Conservation (phyloP, 2,329 filamentous ascomycete genomes). For the Talaromyces islandicus region DNA sequence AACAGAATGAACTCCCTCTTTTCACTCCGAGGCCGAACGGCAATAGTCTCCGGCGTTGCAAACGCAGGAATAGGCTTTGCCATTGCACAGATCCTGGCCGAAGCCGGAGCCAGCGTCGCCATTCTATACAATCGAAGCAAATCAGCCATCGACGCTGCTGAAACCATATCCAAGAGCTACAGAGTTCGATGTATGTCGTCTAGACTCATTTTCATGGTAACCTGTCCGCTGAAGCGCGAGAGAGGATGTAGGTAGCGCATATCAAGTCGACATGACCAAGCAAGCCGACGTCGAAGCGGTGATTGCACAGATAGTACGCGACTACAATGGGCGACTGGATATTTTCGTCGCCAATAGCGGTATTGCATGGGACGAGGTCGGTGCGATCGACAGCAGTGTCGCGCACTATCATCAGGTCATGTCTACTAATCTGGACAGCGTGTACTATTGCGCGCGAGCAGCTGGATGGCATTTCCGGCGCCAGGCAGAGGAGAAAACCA, state of each 20-base stretch:
- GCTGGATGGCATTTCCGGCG: neutral
- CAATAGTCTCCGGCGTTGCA: slow-evolving; percentile 3
- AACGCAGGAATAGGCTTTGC: slow-evolving; percentile 3
- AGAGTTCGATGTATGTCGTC: neutral
- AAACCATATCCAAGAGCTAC: neutral
- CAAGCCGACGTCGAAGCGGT: neutral
- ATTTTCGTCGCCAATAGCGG: slow-evolving; percentile 7
- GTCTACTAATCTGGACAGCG: neutral
- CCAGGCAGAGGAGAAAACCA: neutral
- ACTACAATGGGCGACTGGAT: slow-evolving; percentile 5
- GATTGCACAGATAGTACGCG: neutral
- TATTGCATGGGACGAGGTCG: slow-evolving; percentile 3
- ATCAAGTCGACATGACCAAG: neutral
- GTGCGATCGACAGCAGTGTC: neutral
- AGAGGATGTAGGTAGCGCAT: neutral
- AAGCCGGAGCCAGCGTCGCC: slow-evolving; percentile 4
- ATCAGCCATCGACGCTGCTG: neutral
- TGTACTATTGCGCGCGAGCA: neutral
- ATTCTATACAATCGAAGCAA: slow-evolving; percentile 2
- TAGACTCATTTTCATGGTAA: neutral
- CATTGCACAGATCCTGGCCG: slow-evolving; percentile 2
- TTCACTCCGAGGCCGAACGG: slow-evolving; percentile 2
- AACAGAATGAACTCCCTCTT: neutral
- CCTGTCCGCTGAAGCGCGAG: neutral
- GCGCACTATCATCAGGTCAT: neutral